Evolutionary conservation across 148 eudicot genomes (phyloP).

Genomic region (Fagopyrum esculentum): DNA sequence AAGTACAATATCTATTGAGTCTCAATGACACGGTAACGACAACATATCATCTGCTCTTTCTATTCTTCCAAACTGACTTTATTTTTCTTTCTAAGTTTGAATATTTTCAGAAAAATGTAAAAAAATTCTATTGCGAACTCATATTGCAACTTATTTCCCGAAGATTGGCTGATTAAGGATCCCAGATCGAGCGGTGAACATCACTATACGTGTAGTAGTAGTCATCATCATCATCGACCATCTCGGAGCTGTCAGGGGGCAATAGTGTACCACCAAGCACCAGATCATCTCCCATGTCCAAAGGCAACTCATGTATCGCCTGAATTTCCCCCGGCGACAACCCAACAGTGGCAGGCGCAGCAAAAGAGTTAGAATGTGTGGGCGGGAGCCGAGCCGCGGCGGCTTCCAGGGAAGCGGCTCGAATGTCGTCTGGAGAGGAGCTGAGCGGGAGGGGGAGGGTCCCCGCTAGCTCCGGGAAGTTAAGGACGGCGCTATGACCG

Average conservation of each 20-base stretch:
- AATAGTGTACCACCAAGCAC: constrained; percentile 13
- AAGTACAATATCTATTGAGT: too few species aligned
- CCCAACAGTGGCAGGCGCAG: constrained; percentile 34
- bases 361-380: too few species aligned
- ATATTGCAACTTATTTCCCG: too few species aligned
- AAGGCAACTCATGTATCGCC: constrained; percentile 58
- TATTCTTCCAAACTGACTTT: too few species aligned
- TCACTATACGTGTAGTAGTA: not conserved
- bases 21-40: too few species aligned
- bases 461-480: constrained; percentile 46
- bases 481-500: constrained; percentile 36
- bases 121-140: too few species aligned
- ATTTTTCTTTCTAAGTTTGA: too few species aligned
- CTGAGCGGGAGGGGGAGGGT: constrained; percentile 37
- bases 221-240: not conserved
- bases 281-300: constrained; percentile 27
- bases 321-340: constrained; percentile 65
- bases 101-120: too few species aligned
- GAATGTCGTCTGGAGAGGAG: constrained; percentile 43
- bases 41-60: too few species aligned
- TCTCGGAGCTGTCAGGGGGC: constrained; percentile 6
- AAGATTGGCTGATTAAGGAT: not conserved
- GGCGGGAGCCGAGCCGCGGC: not conserved
- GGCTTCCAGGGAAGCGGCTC: constrained; percentile 45
- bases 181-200: constrained; percentile 8